Conservation (phyloP, 495 filamentous ascomycete genomes). For the Xylaria acuta region DNA sequence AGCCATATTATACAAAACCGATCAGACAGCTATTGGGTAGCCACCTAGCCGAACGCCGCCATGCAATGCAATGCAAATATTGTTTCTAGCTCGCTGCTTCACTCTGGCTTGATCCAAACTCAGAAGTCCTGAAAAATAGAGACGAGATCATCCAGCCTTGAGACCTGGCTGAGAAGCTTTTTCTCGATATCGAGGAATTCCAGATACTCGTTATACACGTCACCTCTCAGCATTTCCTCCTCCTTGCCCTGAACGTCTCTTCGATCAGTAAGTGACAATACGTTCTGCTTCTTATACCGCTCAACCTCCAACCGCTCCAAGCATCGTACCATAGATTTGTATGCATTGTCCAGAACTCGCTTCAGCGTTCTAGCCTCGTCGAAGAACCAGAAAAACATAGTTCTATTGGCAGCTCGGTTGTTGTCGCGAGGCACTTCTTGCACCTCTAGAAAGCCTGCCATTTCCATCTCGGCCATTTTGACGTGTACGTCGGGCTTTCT, state of each 20-base stretch:
- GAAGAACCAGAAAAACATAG: slow-evolving; percentile 89
- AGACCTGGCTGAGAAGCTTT: slow-evolving; percentile 75
- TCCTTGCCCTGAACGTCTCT: slow-evolving; percentile 83
- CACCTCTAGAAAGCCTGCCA: slow-evolving; percentile 80
- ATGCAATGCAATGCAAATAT: slow-evolving; percentile 37
- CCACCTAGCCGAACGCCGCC: slow-evolving; percentile 37
- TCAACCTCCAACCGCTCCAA: slow-evolving; percentile 79
- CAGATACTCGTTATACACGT: slow-evolving; percentile 69
- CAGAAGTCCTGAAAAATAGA: slow-evolving; percentile 83
- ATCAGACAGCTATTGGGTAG: slow-evolving; percentile 28
- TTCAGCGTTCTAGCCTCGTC: slow-evolving; percentile 72
- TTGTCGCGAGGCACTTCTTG: slow-evolving; percentile 91
- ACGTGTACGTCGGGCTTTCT: slow-evolving; percentile 80
- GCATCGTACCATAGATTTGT: slow-evolving; percentile 87
- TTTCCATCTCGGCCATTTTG: slow-evolving; percentile 80
- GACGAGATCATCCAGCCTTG: slow-evolving; percentile 82
- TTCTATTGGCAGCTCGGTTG: slow-evolving; percentile 75
- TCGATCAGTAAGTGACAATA: slow-evolving; percentile 78
- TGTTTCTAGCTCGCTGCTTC: slow-evolving; percentile 21
- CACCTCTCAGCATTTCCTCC: slow-evolving; percentile 72
- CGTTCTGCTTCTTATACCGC: slow-evolving; percentile 65
- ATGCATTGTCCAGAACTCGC: slow-evolving; percentile 74
- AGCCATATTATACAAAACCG: slow-evolving; percentile 31
- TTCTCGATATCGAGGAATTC: slow-evolving; percentile 76
- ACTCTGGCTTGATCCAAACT: slow-evolving; percentile 30